phyloP scores from a whole-genome alignment of 306 rosid genomes.

The Corylus americana region DNA sequence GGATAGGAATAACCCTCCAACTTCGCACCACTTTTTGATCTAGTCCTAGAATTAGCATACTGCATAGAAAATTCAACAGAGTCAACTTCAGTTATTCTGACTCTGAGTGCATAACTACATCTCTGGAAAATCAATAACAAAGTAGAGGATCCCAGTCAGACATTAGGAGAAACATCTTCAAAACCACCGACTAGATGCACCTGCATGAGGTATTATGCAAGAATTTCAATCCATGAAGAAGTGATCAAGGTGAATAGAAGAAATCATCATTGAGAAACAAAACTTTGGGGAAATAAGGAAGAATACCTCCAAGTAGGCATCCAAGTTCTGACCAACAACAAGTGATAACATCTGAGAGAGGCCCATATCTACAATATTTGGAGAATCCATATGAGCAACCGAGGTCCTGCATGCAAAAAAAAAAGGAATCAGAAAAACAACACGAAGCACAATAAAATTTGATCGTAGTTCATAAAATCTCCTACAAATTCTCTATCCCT shows the following conservation, averaged over 20 bases:
- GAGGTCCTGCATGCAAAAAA: conserved; percentile 67
- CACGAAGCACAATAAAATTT: too few relatives aligned
- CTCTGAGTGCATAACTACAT: conserved; percentile 34
- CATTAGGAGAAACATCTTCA: conserved; percentile 69
- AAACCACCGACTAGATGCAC: conserved; percentile 88
- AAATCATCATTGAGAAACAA: conserved; percentile 1
- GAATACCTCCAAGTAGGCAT: conserved; percentile 61
- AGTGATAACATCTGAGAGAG: conserved; percentile 71
- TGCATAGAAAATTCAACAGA: conserved; percentile 63
- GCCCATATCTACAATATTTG: conserved; percentile 66
- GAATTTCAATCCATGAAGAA: conserved; percentile 17
- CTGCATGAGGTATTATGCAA: conserved; percentile 42
- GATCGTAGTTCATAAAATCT: too few relatives aligned
- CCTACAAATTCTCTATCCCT: too few relatives aligned
- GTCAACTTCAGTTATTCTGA: conserved; percentile 44
- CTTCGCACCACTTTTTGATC: conserved; percentile 34
- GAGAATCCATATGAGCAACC: conserved; percentile 86
- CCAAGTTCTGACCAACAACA: conserved; percentile 41
- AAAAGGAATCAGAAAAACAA: too few relatives aligned
- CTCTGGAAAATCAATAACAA: conserved; percentile 43
- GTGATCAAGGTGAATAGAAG: conserved; percentile 1
- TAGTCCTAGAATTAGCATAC: conserved; percentile 42
- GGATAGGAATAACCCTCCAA: conserved; percentile 70
- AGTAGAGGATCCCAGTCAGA: conserved; percentile 52
- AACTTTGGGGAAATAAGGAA: conserved; percentile 13